Percentiles rank a stretch among this genome's conserved stretches.
Evolutionary conservation across 345 rosid species (phyloP).

Genomic region (Salix exigua): DNA sequence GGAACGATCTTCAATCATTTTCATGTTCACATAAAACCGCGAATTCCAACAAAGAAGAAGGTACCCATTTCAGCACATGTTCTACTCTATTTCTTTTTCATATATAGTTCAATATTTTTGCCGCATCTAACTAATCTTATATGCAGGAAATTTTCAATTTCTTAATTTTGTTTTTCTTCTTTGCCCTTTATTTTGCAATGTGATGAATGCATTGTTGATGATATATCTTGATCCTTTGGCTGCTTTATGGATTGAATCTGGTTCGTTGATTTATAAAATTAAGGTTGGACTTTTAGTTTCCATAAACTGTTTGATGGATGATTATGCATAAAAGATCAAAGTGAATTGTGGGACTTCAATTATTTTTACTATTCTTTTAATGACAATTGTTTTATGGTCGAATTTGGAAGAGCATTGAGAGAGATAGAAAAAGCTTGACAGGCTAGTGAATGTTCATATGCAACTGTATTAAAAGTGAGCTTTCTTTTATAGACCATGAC

Average conservation of each 20-base stretch:
- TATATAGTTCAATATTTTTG: background rate
- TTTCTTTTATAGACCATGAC: constrained; percentile 34
- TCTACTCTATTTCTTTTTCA: background rate
- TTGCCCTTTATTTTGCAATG: background rate
- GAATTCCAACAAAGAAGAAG: constrained; percentile 14
- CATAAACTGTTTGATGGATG: background rate
- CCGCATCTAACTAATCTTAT: background rate
- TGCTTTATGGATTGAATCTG: background rate
- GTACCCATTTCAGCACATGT: constrained; percentile 18
- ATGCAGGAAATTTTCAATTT: background rate
- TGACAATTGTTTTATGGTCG: background rate
- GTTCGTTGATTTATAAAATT: background rate
- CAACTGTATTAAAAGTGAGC: background rate
- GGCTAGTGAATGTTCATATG: background rate
- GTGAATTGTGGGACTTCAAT: background rate
- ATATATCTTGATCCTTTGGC: background rate
- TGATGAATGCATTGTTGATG: background rate
- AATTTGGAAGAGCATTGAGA: constrained; percentile 1
- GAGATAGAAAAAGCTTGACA: background rate
- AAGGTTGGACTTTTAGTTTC: background rate
- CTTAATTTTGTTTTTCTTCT: background rate
- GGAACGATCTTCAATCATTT: background rate
- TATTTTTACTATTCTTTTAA: constrained; percentile 1
- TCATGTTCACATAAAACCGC: background rate
- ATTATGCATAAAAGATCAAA: background rate